Base-by-base conservation (phyloP, 345 rosid genomes). In the Hibiscus tridactylites region DNA sequence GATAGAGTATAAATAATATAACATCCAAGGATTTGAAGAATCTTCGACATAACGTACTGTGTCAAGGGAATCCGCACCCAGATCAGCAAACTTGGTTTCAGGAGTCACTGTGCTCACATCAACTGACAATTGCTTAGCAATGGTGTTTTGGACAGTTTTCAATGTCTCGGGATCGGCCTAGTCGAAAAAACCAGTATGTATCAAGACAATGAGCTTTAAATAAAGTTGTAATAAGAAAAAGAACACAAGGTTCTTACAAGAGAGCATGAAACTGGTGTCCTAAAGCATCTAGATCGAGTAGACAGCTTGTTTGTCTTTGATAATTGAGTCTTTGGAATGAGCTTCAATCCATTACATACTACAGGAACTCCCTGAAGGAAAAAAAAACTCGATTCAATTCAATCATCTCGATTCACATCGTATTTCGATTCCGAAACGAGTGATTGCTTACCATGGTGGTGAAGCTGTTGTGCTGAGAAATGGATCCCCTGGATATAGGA, bases 31-130 rank as follows among this genome's bases (percentile, higher is more conserved):
- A 39, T 39, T 1, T 1, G 8, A 39, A 6, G 37, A 33, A 33
- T 6, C 16, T n/a, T 37, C 16, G 15, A 54, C 8, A 19, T 17
- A 37, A 46, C 44, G 28, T 79, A 84, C 90, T 64, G 83, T 86
- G 81, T 88, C 86, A 21, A 86, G 90, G 33, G 92, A 88, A 77
- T 86, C 92, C 28, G 90, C 90, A 70, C 92, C 92, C 84, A 88
- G 65, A 53, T 53, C 58, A 53, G 26, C 58, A 17, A 53, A 53
- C 58, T 53, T 53, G 58, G 58, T 17, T 53, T 53, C 58, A 53
- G 26, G 58, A 6, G 24, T 17, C 58, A 17, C 58, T 0, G 82
- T 47, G 84, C 81, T 77, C 13, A 70, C 81, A 5, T 88, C 90
- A 21, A 86, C 70, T 0, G 89, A 85, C 76, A 86, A 78, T 77